A percentile compares a stretch with the other conserved stretches of the same genome.
Evolutionary conservation across 441 rosid genomes (phyloP).

Genomic region (Adansonia rubrostipa): DNA sequence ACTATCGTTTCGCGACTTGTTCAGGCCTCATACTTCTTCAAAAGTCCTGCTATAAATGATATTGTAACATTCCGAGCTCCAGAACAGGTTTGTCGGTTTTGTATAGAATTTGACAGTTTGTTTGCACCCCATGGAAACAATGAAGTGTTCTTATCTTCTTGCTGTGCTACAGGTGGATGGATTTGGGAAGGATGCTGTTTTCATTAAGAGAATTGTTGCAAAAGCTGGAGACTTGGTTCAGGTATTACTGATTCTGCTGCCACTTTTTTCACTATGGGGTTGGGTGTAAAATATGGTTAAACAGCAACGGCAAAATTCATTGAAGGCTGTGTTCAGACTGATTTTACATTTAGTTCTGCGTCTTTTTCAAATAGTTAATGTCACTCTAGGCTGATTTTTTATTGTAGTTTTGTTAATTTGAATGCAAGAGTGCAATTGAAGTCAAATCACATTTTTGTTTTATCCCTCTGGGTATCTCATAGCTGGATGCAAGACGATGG

Average conservation of each 20-base stretch:
- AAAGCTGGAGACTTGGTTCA: slow-evolving; percentile 47
- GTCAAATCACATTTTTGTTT: not conserved
- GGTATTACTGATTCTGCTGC: slow-evolving; percentile 28
- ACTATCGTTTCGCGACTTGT: slow-evolving; percentile 21
- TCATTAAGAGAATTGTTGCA: slow-evolving; percentile 50
- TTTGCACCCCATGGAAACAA: not conserved
- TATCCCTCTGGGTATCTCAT: not conserved
- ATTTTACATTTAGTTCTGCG: not conserved
- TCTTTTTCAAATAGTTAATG: not conserved
- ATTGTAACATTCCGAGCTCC: slow-evolving; percentile 41
- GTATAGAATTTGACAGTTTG: not conserved
- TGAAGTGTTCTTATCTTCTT: not conserved
- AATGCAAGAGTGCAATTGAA: not conserved
- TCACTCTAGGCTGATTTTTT: not conserved
- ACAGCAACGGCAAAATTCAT: not conserved
- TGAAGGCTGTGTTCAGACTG: not conserved
- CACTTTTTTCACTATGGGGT: not conserved
- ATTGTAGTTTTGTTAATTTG: not conserved
- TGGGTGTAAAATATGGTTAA: not conserved
- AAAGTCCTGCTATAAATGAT: slow-evolving; percentile 36
- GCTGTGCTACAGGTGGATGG: slow-evolving; percentile 26
- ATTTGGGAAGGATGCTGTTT: slow-evolving; percentile 31
- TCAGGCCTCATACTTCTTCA: slow-evolving; percentile 39
- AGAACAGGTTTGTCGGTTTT: slow-evolving; percentile 37
- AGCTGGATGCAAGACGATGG: not conserved